Percentiles rank a stretch among this genome's conserved stretches.
phyloP scores from a whole-genome alignment of 495 filamentous ascomycete genomes.

The Xylaria grammica region DNA sequence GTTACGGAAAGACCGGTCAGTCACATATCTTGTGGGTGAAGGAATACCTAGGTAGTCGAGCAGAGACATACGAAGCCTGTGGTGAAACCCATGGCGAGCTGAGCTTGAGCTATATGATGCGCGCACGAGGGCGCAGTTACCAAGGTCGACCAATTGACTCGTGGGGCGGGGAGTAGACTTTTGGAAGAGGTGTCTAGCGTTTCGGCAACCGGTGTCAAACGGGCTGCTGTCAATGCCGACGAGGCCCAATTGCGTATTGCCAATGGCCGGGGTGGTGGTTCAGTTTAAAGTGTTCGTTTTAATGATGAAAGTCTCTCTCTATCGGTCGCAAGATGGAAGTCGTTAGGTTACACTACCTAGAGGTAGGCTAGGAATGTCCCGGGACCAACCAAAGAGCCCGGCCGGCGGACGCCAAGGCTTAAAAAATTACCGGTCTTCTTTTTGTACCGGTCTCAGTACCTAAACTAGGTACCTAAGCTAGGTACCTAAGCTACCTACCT shows the following conservation, averaged over 20 bases:
- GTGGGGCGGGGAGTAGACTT: neutral
- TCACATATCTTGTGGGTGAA: constrained; percentile 11
- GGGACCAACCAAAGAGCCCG: neutral
- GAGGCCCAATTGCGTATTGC: neutral
- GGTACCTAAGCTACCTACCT: no score
- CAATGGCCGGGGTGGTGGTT: neutral
- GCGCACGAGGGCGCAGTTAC: constrained; percentile 32
- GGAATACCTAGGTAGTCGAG: neutral
- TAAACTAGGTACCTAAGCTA: no score
- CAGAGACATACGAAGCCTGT: constrained; percentile 75
- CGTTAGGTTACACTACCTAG: no score
- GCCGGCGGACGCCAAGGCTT: constrained; percentile 2
- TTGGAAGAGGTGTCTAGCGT: neutral
- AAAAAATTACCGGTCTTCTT: neutral
- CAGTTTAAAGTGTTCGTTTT: neutral
- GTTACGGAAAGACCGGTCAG: constrained; percentile 26
- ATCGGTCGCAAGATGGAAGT: no score
- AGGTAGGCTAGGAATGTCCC: neutral
- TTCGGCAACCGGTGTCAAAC: neutral
- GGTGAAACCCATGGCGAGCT: constrained; percentile 71
- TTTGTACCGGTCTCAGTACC: no score
- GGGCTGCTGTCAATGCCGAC: neutral
- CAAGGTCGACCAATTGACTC: constrained; percentile 24
- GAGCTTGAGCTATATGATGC: constrained; percentile 19
- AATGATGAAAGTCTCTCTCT: constrained; percentile 36